Conservation (phyloP, 352 stramenopile species). For the Globisporangium heterothallicum region DNA sequence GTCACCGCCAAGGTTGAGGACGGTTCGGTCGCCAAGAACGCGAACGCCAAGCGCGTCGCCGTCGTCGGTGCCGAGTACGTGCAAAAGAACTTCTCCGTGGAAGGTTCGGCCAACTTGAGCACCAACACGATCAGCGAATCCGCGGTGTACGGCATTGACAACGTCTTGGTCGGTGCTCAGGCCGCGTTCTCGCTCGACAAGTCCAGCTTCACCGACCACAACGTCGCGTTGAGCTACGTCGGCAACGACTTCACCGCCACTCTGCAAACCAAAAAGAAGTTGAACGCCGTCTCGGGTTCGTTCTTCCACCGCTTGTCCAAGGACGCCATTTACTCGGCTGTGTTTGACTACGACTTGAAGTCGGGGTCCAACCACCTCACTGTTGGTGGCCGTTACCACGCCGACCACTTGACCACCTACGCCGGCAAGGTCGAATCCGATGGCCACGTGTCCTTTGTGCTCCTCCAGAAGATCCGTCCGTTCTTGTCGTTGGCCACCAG, state of each 20-base stretch:
- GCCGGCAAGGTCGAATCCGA: conserved; percentile 85
- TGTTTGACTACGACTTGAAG: conserved; percentile 89
- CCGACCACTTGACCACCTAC: conserved; percentile 79
- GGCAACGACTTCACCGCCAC: conserved; percentile 71
- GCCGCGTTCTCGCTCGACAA: conserved; percentile 78
- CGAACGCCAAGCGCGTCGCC: conserved; percentile 63
- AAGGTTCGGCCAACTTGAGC: conserved; percentile 52
- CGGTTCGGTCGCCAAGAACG: conserved; percentile 73
- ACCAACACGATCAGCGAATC: conserved; percentile 53
- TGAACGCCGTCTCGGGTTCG: conserved; percentile 71
- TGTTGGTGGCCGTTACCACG: conserved; percentile 78
- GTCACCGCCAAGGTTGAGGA: conserved; percentile 83
- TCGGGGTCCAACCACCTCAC: conserved; percentile 76
- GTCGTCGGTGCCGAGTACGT: conserved; percentile 78
- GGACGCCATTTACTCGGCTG: conserved; percentile 80
- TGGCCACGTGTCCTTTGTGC: conserved; percentile 78
- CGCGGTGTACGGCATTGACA: conserved; percentile 73
- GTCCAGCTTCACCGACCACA: conserved; percentile 79
- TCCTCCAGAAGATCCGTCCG: conserved; percentile 83
- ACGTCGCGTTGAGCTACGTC: conserved; percentile 74
- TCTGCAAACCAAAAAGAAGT: conserved; percentile 85
- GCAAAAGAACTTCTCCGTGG: conserved; percentile 55
- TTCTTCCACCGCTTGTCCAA: conserved; percentile 81
- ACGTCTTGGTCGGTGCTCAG: conserved; percentile 68
- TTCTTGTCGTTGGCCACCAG: conserved; percentile 81